These are phyloP conservation scores for Leptoxyphium fumago DNA, from an alignment of 2,329 filamentous ascomycete genomes.

Conservation along the genomic window DNA sequence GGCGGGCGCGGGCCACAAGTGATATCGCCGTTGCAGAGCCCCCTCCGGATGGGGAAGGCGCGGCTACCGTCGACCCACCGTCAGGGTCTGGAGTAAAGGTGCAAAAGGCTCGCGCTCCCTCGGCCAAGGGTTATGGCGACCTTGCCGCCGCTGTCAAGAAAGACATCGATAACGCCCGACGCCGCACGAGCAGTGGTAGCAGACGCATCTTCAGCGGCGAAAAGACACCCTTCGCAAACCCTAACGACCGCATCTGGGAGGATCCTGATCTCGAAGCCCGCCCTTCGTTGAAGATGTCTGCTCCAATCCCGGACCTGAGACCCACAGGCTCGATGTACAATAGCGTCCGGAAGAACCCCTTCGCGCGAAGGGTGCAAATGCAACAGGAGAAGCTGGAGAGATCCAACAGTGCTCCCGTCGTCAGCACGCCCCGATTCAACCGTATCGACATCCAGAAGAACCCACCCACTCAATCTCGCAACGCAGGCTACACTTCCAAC, in stretches of 20 bases:
- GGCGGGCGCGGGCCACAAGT: slow-evolving; percentile 5
- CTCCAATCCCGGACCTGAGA: slow-evolving; percentile 13
- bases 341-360: slow-evolving; percentile 48
- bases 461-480: slow-evolving; percentile 66
- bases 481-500: slow-evolving; percentile 67
- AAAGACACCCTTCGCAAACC: slow-evolving; percentile 49
- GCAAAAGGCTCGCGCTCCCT: slow-evolving; percentile 11
- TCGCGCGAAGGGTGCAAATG: slow-evolving; percentile 44
- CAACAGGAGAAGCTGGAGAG: slow-evolving; percentile 31
- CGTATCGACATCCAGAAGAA: slow-evolving; percentile 70
- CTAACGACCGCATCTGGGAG: slow-evolving; percentile 74
- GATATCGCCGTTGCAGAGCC: slow-evolving; percentile 6
- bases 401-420: slow-evolving; percentile 30
- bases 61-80: background rate
- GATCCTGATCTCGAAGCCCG: slow-evolving; percentile 48
- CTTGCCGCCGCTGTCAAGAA: slow-evolving; percentile 20
- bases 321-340: background rate
- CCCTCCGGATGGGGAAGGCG: background rate
- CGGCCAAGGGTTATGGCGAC: slow-evolving; percentile 21
- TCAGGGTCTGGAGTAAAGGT: slow-evolving; percentile 1
- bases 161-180: slow-evolving; percentile 20
- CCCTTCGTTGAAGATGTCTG: slow-evolving; percentile 4
- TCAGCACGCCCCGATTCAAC: slow-evolving; percentile 21
- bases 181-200: slow-evolving; percentile 48
- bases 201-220: slow-evolving; percentile 54